Percentiles rank a stretch among this genome's conserved stretches.
phyloP scores from a whole-genome alignment of 2,329 filamentous ascomycete species.

The Davidsoniella virescens region DNA sequence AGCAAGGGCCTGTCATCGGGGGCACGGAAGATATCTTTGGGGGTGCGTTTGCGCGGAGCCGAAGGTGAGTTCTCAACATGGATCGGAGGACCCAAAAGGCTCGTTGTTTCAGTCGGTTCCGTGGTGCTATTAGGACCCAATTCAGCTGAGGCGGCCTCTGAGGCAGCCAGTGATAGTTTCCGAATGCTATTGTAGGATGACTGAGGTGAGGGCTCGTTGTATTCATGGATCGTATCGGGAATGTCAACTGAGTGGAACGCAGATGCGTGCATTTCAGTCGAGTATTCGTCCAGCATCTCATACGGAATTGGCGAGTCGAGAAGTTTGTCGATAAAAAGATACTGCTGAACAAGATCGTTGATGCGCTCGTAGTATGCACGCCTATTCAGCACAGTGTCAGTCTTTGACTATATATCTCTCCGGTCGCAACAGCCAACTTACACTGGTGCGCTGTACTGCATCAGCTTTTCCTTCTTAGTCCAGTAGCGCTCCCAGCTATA shows the following conservation, averaged over 20 bases:
- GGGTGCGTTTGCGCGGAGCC: conserved; percentile 56
- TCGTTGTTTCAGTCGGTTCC: conserved; percentile 3
- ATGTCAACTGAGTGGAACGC: conserved; percentile 41
- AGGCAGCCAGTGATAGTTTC: conserved; percentile 10
- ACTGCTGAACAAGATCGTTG: conserved; percentile 79
- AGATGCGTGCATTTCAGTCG: conserved; percentile 38
- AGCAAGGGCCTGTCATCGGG: conserved; percentile 43
- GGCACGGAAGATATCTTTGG: conserved; percentile 69
- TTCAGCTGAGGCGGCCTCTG: not conserved
- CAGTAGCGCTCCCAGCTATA: conserved; percentile 81
- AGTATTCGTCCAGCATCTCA: conserved; percentile 80
- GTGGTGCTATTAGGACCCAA: conserved; percentile 20
- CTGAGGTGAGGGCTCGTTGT: conserved; percentile 15
- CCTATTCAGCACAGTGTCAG: conserved; percentile 22
- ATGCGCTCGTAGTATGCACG: conserved; percentile 78
- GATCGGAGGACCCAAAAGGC: conserved; percentile 18
- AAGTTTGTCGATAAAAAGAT: conserved; percentile 81
- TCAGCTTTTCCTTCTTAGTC: conserved; percentile 56
- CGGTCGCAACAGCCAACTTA: conserved; percentile 19
- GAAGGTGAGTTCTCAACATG: conserved; percentile 15
- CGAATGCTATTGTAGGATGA: conserved; percentile 19
- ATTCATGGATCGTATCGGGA: conserved; percentile 58
- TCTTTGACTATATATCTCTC: not conserved
- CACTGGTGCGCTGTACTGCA: conserved; percentile 54
- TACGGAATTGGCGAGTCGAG: conserved; percentile 88